phyloP scores from a whole-genome alignment of 495 filamentous ascomycete species.

The Clavariopsis aquatica region DNA sequence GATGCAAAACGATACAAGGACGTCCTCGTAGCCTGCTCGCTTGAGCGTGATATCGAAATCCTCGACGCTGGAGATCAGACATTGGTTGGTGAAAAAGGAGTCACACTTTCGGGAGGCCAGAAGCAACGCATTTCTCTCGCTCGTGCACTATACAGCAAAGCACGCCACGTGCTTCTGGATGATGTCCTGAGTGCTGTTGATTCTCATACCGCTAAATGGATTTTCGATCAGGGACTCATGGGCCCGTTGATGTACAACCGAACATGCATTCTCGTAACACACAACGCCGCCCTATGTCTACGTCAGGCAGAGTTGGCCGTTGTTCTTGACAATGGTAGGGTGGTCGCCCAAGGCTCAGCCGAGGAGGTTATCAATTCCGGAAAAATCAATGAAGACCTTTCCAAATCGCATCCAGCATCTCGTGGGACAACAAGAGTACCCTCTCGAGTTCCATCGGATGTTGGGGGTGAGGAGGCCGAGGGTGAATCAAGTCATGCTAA shows the following conservation, averaged over 20 bases:
- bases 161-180: slow-evolving; percentile 85
- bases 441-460: slow-evolving; percentile 72
- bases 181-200: slow-evolving; percentile 98
- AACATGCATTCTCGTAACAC: slow-evolving; percentile 96
- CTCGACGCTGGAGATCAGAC: slow-evolving; percentile 92
- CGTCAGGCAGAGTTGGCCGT: slow-evolving; percentile 78
- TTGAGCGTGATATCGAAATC: slow-evolving; percentile 89
- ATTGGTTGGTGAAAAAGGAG: slow-evolving; percentile 94
- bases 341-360: slow-evolving; percentile 73
- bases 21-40: slow-evolving; percentile 87
- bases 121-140: slow-evolving; percentile 97
- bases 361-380: slow-evolving; percentile 79
- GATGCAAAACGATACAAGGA: slow-evolving; percentile 83
- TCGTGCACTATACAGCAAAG: slow-evolving; percentile 88
- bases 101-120: slow-evolving; percentile 93
- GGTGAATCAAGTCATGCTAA: slow-evolving; percentile 41
- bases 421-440: slow-evolving; percentile 63
- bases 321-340: slow-evolving; percentile 80
- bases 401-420: slow-evolving; percentile 70
- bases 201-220: slow-evolving; percentile 97
- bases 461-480: slow-evolving; percentile 46
- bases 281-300: slow-evolving; percentile 84
- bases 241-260: slow-evolving; percentile 85
- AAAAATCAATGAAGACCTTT: slow-evolving; percentile 78
- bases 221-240: slow-evolving; percentile 88